Conservation (phyloP, 2,329 filamentous ascomycete species). For the Aspergillus quadricinctus region DNA sequence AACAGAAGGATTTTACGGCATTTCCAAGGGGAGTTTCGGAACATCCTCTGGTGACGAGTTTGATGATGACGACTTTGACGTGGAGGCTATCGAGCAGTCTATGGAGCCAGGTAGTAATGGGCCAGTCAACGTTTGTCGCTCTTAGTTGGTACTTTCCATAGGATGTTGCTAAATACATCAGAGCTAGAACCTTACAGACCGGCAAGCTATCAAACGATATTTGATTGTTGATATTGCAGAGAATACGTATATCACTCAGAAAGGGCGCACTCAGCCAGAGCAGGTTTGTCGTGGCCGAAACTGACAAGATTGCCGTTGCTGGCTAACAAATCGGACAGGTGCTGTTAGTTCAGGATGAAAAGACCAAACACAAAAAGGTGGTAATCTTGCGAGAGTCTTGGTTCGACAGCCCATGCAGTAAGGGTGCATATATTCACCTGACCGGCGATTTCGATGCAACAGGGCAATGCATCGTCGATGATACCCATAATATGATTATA, state of each 20-base stretch:
- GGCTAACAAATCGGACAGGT: constrained; percentile 51
- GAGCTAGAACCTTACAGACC: constrained; percentile 64
- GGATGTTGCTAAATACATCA: constrained; percentile 58
- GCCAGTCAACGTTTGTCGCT: constrained; percentile 62
- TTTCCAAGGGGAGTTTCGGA: constrained; percentile 22
- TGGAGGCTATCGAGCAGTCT: constrained; percentile 58
- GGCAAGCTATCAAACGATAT: constrained; percentile 77
- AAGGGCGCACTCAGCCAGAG: constrained; percentile 58
- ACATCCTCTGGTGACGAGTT: constrained; percentile 65
- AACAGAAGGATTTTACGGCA: background rate
- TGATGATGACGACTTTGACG: constrained; percentile 63
- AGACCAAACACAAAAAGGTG: constrained; percentile 59
- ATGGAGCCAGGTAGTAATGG: constrained; percentile 61
- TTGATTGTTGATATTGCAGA: constrained; percentile 70
- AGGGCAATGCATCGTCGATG: constrained; percentile 77
- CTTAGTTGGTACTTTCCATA: constrained; percentile 30
- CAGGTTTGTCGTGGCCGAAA: constrained; percentile 56
- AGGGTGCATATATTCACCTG: constrained; percentile 77
- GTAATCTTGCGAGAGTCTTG: constrained; percentile 81
- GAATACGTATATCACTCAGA: constrained; percentile 61
- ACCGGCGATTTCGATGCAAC: constrained; percentile 68
- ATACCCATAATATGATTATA: constrained; percentile 80
- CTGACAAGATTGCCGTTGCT: background rate
- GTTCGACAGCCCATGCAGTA: constrained; percentile 72
- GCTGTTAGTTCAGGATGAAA: constrained; percentile 76